Percentiles rank a stretch among this genome's conserved stretches.
phyloP scores from a whole-genome alignment of 2,329 filamentous ascomycete species.

The Arthrobotrys entomopaga region DNA sequence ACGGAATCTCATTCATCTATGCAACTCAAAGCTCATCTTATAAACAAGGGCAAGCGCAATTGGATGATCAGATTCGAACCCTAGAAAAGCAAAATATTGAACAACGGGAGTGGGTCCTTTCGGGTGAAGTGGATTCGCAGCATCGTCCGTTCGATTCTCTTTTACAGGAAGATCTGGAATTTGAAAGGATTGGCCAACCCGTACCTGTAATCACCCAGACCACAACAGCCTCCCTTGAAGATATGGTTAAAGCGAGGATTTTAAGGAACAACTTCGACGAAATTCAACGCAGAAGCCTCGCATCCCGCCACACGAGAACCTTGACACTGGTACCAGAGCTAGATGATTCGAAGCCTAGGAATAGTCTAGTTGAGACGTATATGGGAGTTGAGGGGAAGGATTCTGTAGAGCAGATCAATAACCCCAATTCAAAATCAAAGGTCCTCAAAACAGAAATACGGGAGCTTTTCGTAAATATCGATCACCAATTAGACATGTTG shows the following conservation, averaged over 20 bases:
- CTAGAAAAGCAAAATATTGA: slow-evolving; percentile 89
- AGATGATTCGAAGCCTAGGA: slow-evolving; percentile 85
- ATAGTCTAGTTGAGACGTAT: slow-evolving; percentile 90
- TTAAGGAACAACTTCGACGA: slow-evolving; percentile 86
- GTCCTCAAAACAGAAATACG: slow-evolving; percentile 83
- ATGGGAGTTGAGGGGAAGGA: slow-evolving; percentile 82
- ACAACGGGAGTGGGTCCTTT: slow-evolving; percentile 88
- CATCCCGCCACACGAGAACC: slow-evolving; percentile 63
- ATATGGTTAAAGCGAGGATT: slow-evolving; percentile 92
- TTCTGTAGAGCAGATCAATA: slow-evolving; percentile 71
- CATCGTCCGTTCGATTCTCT: slow-evolving; percentile 91
- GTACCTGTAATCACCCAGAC: slow-evolving; percentile 93
- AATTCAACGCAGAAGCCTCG: slow-evolving; percentile 69
- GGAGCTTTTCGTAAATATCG: slow-evolving; percentile 82
- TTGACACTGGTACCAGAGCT: slow-evolving; percentile 73
- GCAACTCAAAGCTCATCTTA: slow-evolving; percentile 81
- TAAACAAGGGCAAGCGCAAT: slow-evolving; percentile 84
- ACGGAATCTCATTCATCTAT: slow-evolving; percentile 73
- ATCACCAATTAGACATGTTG: slow-evolving; percentile 83
- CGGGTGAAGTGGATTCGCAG: slow-evolving; percentile 83
- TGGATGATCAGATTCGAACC: slow-evolving; percentile 88
- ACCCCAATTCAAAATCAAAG: slow-evolving; percentile 80
- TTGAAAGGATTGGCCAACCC: slow-evolving; percentile 93
- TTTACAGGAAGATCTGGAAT: slow-evolving; percentile 92
- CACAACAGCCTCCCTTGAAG: slow-evolving; percentile 88